Base-by-base conservation (phyloP, 495 filamentous ascomycete genomes). In the Podospora didyma region DNA sequence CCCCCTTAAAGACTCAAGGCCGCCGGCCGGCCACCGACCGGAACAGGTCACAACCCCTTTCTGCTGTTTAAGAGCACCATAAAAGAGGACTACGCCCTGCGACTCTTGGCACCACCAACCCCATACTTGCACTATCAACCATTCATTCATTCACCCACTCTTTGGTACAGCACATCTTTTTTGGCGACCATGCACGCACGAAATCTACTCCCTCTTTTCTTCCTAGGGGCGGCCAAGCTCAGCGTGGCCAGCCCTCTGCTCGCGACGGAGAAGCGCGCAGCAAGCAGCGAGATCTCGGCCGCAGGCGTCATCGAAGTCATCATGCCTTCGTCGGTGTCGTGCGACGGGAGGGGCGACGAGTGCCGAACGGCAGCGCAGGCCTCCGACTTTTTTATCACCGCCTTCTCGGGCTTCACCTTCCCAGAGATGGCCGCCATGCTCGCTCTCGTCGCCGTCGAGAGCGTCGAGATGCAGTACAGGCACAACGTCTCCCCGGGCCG, bases 311-410 rank as follows among this genome's bases (percentile, higher is more conserved):
- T 75, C 47, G 39, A 64, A 16, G 54, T 68, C 54, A 83, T 89
- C 67, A 74, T 79, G 23, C 82, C 83, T 0, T 67, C 53, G 7
- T 72, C 75, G 39, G 52, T 53, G 11, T 64, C 73, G 7, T 88
- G 86, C 69, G 66, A 58, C 51, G 68, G 73, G 28, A 58, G 61
- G 68, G 50, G 59, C n/a, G 24, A 67, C 63, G 86, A 93, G 69
- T 95, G 90, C 74, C 78, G 79, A 7, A 89, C 86, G 0, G 82
- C 86, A 28, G 70, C 65, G 39, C 74, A 85, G 62, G 88, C 87
- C 3, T 86, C 81, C 0, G 79, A 79, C 0, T 77, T 71, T 60
- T 39, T 75, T 24, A 46, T 62, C 59, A 58, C 70, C 41, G 60
- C 66, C 45, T 57, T 68, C 53, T 51, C 51, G 44, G 62, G 69